Evolutionary conservation across 2,329 filamentous ascomycete species (phyloP).

Genomic region (Venturia aucupariae): DNA sequence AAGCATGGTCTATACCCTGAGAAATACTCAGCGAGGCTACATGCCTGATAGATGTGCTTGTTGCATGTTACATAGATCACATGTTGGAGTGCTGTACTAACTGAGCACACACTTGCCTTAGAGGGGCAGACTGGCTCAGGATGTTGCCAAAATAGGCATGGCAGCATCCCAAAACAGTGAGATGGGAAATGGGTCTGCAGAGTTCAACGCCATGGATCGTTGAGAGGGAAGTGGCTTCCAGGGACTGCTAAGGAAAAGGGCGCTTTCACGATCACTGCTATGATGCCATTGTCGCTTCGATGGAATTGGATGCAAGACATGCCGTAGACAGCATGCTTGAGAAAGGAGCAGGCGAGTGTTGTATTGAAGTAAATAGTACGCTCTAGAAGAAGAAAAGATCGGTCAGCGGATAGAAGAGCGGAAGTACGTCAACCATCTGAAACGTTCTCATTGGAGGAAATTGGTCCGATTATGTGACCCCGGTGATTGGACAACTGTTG

Average conservation of each 20-base stretch:
- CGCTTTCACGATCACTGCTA: neutral
- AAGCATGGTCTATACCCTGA: neutral
- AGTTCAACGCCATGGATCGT: neutral
- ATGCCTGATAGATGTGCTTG: too few species aligned
- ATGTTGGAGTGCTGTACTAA: neutral
- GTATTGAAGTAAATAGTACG: neutral
- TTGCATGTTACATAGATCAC: neutral
- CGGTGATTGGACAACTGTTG: neutral
- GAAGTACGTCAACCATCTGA: neutral
- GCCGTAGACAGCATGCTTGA: neutral
- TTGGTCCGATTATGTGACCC: neutral
- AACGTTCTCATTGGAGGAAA: neutral
- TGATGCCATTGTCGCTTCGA: neutral
- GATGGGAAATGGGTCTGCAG: neutral
- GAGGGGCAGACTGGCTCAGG: neutral
- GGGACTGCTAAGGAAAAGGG: neutral
- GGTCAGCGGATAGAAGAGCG: neutral
- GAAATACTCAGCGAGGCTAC: too few species aligned
- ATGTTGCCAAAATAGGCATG: neutral
- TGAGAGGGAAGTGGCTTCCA: neutral
- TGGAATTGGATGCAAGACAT: neutral
- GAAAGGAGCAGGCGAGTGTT: neutral
- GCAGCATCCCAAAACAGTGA: neutral
- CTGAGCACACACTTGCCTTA: neutral
- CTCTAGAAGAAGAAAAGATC: neutral